Evolutionary conservation across 1,284 basidiomycete genomes (phyloP).

Genomic region (Neolentinus lepideus): DNA sequence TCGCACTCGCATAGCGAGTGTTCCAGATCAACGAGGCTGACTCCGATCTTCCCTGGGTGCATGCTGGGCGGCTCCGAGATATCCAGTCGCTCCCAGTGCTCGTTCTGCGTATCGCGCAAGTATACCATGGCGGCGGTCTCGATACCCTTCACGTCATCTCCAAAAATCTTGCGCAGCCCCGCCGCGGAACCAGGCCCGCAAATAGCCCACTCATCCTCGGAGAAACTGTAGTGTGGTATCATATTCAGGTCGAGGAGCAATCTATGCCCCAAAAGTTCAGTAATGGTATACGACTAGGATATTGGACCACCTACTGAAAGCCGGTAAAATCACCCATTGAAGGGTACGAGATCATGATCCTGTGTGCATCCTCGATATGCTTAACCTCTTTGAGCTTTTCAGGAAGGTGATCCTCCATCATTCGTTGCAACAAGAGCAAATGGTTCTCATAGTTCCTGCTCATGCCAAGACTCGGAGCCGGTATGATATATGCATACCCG

Average conservation of each 20-base stretch:
- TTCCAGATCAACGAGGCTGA: slow-evolving; percentile 35
- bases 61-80: slow-evolving; percentile 21
- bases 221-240: slow-evolving; percentile 27
- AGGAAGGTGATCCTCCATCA: slow-evolving; percentile 30
- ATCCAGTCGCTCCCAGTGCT: slow-evolving; percentile 28
- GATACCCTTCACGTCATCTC: slow-evolving; percentile 19
- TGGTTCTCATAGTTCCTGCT: slow-evolving; percentile 23
- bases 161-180: slow-evolving; percentile 37
- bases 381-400: slow-evolving; percentile 19
- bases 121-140: slow-evolving; percentile 30
- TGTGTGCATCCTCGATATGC: slow-evolving; percentile 31
- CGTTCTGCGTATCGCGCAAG: slow-evolving; percentile 28
- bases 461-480: slow-evolving; percentile 28
- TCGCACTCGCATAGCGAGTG: slow-evolving; percentile 38
- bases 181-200: slow-evolving; percentile 31
- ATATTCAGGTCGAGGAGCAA: slow-evolving; percentile 37
- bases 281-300: slow-evolving; percentile 1
- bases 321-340: slow-evolving; percentile 33
- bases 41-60: slow-evolving; percentile 9
- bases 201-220: slow-evolving; percentile 33
- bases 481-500: slow-evolving; percentile 31
- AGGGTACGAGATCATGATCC: slow-evolving; percentile 26
- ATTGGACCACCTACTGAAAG: slow-evolving; percentile 26
- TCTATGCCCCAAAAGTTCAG: slow-evolving; percentile 14
- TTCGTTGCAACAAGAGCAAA: slow-evolving; percentile 28